These are phyloP conservation scores for Pisolithus orientalis DNA, from an alignment of 768 basidiomycete species.

Conservation along the genomic window DNA sequence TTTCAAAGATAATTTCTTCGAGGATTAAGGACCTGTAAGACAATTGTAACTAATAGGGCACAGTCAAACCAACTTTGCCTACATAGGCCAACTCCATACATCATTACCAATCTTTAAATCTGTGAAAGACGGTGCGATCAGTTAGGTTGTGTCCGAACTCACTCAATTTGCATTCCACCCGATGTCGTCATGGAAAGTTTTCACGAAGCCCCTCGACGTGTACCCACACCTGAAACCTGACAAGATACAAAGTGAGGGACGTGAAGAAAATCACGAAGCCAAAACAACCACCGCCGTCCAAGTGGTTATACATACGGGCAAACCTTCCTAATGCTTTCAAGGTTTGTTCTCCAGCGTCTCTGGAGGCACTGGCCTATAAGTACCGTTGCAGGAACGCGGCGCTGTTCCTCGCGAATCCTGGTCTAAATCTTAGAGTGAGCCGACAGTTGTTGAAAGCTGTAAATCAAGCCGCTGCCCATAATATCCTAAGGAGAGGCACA, in stretches of 20 bases:
- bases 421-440: constrained; percentile 85
- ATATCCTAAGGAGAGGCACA: constrained; percentile 96
- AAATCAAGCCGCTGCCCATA: constrained; percentile 95
- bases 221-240: constrained; percentile 42
- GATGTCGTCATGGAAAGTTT: too few species aligned
- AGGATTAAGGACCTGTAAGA: constrained; percentile 15
- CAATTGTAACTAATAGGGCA: neutral
- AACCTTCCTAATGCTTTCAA: constrained; percentile 88
- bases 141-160: too few species aligned
- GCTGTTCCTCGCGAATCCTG: constrained; percentile 90
- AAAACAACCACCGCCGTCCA: constrained; percentile 70
- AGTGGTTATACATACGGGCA: constrained; percentile 78
- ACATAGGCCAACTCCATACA: too few species aligned
- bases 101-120: too few species aligned
- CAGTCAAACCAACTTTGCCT: too few species aligned
- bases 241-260: constrained; percentile 10
- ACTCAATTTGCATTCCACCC: too few species aligned
- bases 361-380: constrained; percentile 70
- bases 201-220: too few species aligned
- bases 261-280: neutral
- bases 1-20: constrained; percentile 55
- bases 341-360: constrained; percentile 89
- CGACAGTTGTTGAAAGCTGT: constrained; percentile 92
- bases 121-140: too few species aligned
- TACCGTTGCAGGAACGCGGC: constrained; percentile 72